A percentile compares a stretch with the other conserved stretches of the same genome.
Evolutionary conservation across 495 filamentous ascomycete genomes (phyloP).

Genomic region (Xanthoparmelia taractica): DNA sequence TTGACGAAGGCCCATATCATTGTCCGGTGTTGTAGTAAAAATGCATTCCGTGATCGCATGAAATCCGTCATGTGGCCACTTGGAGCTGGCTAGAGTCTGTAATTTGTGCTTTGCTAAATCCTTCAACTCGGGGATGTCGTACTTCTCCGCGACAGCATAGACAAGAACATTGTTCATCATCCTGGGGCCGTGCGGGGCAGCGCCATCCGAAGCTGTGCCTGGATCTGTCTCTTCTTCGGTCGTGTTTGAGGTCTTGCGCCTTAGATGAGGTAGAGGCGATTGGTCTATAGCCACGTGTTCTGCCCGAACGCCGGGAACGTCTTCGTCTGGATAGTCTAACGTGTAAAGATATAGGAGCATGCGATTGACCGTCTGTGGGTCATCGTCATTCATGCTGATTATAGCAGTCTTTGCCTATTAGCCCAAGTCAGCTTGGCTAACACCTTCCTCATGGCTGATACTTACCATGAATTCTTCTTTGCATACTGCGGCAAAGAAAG

Average conservation of each 20-base stretch:
- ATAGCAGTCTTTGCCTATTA: not conserved
- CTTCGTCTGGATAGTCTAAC: constrained; percentile 4
- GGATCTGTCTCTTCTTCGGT: not conserved
- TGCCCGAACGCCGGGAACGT: not conserved
- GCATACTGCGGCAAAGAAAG: constrained; percentile 29
- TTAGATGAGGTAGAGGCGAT: not conserved
- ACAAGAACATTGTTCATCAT: constrained; percentile 10
- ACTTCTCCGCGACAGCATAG: constrained; percentile 2
- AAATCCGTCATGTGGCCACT: not conserved
- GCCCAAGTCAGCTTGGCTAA: not conserved
- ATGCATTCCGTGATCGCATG: not conserved
- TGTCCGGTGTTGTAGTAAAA: not conserved
- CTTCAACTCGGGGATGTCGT: constrained; percentile 5
- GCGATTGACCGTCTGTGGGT: not conserved
- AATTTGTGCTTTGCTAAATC: constrained; percentile 10
- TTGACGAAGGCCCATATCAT: constrained; percentile 1
- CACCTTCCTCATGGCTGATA: not conserved
- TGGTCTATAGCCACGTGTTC: not conserved
- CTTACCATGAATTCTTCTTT: constrained; percentile 28
- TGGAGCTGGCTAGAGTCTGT: not conserved
- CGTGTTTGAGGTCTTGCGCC: not conserved
- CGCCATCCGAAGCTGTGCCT: not conserved
- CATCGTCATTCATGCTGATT: constrained; percentile 8
- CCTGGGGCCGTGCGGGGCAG: not conserved
- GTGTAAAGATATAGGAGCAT: constrained; percentile 12